Evolutionary conservation across 257 asterid species (phyloP).

Genomic region (Sherardia arvensis): DNA sequence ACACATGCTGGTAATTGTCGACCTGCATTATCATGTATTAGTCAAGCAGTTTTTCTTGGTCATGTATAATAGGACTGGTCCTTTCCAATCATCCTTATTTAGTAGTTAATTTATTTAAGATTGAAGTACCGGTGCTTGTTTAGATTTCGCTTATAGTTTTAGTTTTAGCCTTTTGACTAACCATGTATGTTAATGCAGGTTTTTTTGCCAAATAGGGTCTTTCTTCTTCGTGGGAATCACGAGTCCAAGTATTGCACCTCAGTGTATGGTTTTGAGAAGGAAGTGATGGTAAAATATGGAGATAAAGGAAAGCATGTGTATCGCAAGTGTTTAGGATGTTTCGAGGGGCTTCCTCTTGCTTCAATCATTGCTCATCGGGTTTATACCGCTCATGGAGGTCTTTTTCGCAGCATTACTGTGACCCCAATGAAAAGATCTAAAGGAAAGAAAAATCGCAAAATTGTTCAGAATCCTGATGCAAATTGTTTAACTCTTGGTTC

Average conservation of each 20-base stretch:
- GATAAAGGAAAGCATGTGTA: slow-evolving; percentile 88
- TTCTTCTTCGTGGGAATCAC: slow-evolving; percentile 91
- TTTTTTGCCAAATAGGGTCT: slow-evolving; percentile 75
- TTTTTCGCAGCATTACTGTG: slow-evolving; percentile 60
- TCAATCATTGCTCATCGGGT: slow-evolving; percentile 72
- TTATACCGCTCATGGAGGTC: slow-evolving; percentile 97
- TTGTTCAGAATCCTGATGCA: slow-evolving; percentile 40
- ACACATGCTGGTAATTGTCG: not conserved
- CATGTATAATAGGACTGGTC: not conserved
- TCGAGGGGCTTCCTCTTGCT: slow-evolving; percentile 98
- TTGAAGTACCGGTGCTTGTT: not conserved
- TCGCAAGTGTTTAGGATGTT: slow-evolving; percentile 91
- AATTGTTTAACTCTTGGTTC: slow-evolving; percentile 63
- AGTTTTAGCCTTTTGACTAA: slow-evolving; percentile 7
- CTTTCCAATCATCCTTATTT: not conserved
- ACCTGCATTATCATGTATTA: not conserved
- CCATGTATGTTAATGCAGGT: slow-evolving; percentile 36
- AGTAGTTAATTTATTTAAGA: not conserved
- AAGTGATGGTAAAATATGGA: slow-evolving; percentile 71
- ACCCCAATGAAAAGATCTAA: slow-evolving; percentile 75
- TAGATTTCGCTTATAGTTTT: not conserved
- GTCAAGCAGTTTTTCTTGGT: not conserved
- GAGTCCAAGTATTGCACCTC: slow-evolving; percentile 97
- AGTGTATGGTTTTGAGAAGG: slow-evolving; percentile 94
- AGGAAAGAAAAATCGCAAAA: slow-evolving; percentile 68